A percentile compares a stretch with the other conserved stretches of the same genome.
These are phyloP conservation scores for Aureobasidium sp. DNA, from an alignment of 2,329 filamentous ascomycete species.

Conservation along the genomic window DNA sequence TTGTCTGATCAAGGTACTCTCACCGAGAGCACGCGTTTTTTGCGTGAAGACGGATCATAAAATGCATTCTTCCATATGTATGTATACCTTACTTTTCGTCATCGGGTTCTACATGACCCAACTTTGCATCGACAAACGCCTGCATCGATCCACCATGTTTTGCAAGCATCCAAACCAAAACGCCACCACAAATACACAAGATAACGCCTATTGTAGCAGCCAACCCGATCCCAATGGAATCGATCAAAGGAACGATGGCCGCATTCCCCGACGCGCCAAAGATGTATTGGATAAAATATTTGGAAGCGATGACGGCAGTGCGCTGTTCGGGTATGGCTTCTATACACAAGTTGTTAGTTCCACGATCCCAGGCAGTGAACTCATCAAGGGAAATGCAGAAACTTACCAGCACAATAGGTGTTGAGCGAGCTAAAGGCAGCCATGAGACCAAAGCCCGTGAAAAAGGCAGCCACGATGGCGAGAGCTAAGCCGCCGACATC, in stretches of 20 bases:
- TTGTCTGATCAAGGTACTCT: no score
- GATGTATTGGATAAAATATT: slow-evolving; percentile 68
- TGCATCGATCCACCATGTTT: slow-evolving; percentile 48
- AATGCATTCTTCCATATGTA: neutral
- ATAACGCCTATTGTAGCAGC: slow-evolving; percentile 59
- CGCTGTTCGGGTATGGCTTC: slow-evolving; percentile 67
- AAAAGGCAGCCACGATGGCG: slow-evolving; percentile 62
- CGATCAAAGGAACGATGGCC: slow-evolving; percentile 61
- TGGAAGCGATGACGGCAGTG: slow-evolving; percentile 63
- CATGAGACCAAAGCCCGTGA: slow-evolving; percentile 62
- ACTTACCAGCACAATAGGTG: slow-evolving; percentile 57
- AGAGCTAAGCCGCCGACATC: slow-evolving; percentile 47
- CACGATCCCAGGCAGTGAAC: no score
- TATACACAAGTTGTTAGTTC: neutral
- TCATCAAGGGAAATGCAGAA: neutral
- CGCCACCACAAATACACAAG: slow-evolving; percentile 41
- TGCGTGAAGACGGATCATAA: no score
- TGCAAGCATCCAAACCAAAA: slow-evolving; percentile 40
- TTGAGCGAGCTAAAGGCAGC: slow-evolving; percentile 68
- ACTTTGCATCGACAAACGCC: slow-evolving; percentile 41
- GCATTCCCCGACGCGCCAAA: slow-evolving; percentile 63
- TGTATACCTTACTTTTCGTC: neutral
- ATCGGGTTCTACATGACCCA: slow-evolving; percentile 1
- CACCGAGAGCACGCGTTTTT: no score
- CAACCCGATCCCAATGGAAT: slow-evolving; percentile 68